These are phyloP conservation scores for Lachnellula suecica DNA, from an alignment of 2,329 filamentous ascomycete species.

Conservation along the genomic window DNA sequence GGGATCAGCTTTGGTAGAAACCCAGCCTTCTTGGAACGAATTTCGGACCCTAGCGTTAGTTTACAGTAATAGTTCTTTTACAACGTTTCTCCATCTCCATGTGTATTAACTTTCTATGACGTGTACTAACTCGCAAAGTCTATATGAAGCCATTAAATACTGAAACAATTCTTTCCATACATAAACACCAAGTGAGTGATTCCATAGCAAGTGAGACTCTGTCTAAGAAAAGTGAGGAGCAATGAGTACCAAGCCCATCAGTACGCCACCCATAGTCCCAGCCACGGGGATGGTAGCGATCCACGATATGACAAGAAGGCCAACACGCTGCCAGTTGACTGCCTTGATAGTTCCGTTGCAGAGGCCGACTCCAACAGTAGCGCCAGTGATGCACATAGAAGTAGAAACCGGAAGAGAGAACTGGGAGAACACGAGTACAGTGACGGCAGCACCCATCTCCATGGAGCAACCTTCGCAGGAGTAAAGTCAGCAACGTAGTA, in stretches of 20 bases:
- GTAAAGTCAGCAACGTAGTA: too few relatives aligned
- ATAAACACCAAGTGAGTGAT: too few relatives aligned
- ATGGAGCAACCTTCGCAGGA: conserved; percentile 73
- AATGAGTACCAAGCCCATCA: conserved; percentile 52
- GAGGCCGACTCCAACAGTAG: conserved; percentile 74
- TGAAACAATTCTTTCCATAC: too few relatives aligned
- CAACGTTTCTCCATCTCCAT: too few relatives aligned
- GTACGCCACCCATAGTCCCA: conserved; percentile 32
- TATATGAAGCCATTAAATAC: too few relatives aligned
- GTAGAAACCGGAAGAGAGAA: conserved; percentile 75
- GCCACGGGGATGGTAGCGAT: conserved; percentile 55
- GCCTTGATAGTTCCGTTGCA: conserved; percentile 72
- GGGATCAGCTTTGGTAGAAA: too few relatives aligned
- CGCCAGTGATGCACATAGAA: conserved; percentile 78
- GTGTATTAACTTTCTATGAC: too few relatives aligned
- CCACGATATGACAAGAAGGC: conserved; percentile 66
- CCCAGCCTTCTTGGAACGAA: too few relatives aligned
- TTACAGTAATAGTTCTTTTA: too few relatives aligned
- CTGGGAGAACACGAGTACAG: conserved; percentile 73
- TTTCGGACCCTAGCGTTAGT: too few relatives aligned
- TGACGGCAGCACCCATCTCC: conserved; percentile 79
- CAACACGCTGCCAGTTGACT: conserved; percentile 74
- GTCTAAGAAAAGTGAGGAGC: conserved; percentile 41
- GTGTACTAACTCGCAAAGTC: too few relatives aligned
- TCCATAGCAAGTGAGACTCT: too few relatives aligned